Conservation (phyloP, 1,139 yeast species). For the Hemisphaericaspora lyxosophila region DNA sequence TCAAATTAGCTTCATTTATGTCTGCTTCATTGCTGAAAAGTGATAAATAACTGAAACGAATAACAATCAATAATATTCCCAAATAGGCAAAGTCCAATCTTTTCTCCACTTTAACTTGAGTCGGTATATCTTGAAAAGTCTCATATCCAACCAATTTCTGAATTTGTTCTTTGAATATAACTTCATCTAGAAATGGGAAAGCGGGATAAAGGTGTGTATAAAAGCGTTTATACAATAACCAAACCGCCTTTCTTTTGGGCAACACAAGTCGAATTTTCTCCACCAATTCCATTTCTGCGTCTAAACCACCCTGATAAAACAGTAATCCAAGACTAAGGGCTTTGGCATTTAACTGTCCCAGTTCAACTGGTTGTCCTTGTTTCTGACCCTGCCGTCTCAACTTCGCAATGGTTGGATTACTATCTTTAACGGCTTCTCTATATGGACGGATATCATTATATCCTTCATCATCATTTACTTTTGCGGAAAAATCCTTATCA, state of each 20-base stretch:
- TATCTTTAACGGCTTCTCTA: slow-evolving; percentile 14
- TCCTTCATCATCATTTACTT: slow-evolving; percentile 21
- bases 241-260: slow-evolving; percentile 43
- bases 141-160: slow-evolving; percentile 25
- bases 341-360: slow-evolving; percentile 19
- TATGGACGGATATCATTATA: slow-evolving; percentile 21
- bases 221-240: slow-evolving; percentile 47
- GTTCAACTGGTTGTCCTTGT: slow-evolving; percentile 9
- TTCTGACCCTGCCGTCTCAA: slow-evolving; percentile 2
- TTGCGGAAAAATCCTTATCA: slow-evolving; percentile 14
- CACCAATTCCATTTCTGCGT: slow-evolving; percentile 27
- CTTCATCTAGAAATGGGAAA: slow-evolving; percentile 50
- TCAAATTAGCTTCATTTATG: slow-evolving; percentile 29
- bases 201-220: slow-evolving; percentile 46
- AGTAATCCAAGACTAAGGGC: slow-evolving; percentile 31
- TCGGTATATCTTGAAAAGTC: slow-evolving; percentile 13
- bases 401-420: background rate
- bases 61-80: slow-evolving; percentile 28
- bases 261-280: slow-evolving; percentile 39
- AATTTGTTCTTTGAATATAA: slow-evolving; percentile 20
- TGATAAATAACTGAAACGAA: slow-evolving; percentile 32
- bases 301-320: slow-evolving; percentile 33
- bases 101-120: slow-evolving; percentile 23
- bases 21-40: slow-evolving; percentile 32
- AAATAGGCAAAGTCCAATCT: slow-evolving; percentile 34